These are phyloP conservation scores for Silene latifolia DNA, from an alignment of 148 eudicot genomes.

Conservation along the genomic window DNA sequence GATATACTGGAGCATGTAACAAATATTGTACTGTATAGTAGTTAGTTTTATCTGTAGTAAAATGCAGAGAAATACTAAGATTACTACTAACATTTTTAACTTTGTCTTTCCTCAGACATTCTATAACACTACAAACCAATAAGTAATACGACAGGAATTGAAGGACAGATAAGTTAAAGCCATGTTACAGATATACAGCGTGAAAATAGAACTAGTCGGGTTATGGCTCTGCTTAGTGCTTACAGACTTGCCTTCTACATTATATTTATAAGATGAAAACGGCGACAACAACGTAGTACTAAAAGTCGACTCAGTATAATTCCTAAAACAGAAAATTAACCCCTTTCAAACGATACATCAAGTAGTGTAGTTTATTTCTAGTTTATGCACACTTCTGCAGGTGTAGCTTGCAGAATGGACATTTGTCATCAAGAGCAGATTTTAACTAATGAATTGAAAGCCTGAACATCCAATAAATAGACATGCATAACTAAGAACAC, in stretches of 20 bases:
- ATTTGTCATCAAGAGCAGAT: conserved; percentile 10
- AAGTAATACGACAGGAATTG: not conserved
- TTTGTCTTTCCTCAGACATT: not conserved
- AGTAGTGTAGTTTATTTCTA: not conserved
- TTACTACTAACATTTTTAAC: too few relatives aligned
- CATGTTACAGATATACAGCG: not conserved
- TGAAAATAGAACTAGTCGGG: not conserved
- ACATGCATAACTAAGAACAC: not conserved
- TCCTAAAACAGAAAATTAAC: too few relatives aligned
- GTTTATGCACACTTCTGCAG: not conserved
- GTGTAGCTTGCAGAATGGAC: conserved; percentile 4
- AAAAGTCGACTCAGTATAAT: not conserved
- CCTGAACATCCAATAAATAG: conserved; percentile 7
- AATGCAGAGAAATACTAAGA: too few relatives aligned
- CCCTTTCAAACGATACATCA: too few relatives aligned
- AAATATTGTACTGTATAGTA: too few relatives aligned
- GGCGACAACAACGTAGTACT: not conserved
- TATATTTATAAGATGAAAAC: too few relatives aligned
- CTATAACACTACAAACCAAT: not conserved
- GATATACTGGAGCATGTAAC: too few relatives aligned
- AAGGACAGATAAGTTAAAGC: not conserved
- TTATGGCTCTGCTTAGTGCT: not conserved
- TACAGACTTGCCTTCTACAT: not conserved
- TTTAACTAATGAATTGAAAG: not conserved
- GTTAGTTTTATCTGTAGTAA: too few relatives aligned